phyloP scores from a whole-genome alignment of 73 alveolate genomes.

The Paramecium biaurelia region DNA sequence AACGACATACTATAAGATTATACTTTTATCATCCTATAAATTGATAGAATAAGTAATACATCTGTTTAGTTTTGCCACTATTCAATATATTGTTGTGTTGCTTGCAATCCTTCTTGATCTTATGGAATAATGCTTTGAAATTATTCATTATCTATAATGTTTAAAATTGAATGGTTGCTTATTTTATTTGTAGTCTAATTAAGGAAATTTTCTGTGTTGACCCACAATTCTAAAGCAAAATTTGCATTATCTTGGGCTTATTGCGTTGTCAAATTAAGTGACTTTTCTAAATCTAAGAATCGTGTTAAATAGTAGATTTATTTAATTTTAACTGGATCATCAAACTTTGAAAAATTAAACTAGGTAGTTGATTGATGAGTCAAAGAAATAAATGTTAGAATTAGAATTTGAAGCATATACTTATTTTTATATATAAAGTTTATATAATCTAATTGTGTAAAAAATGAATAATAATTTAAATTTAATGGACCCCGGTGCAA shows the following conservation, averaged over 20 bases:
- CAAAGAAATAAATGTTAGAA: background rate
- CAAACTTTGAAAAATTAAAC: background rate
- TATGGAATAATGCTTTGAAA: background rate
- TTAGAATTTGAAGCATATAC: background rate
- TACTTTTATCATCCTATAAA: constrained; percentile 3
- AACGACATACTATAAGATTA: background rate
- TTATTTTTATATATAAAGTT: background rate
- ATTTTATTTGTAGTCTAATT: background rate
- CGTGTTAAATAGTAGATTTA: background rate
- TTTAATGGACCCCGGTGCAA: constrained; percentile 15
- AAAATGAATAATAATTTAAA: background rate
- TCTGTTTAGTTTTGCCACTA: background rate
- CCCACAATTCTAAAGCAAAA: background rate
- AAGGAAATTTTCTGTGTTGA: background rate
- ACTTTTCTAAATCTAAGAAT: background rate
- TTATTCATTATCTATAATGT: background rate
- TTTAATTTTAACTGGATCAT: background rate
- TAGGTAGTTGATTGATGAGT: background rate
- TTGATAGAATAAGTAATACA: background rate
- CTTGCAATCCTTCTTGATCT: background rate
- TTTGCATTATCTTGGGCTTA: background rate
- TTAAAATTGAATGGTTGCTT: background rate
- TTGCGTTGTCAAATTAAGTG: background rate
- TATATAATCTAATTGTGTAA: background rate
- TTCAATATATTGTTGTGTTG: background rate